Conservation (phyloP, 2,329 filamentous ascomycete species). For the Tolypocladium ovalisporum region DNA sequence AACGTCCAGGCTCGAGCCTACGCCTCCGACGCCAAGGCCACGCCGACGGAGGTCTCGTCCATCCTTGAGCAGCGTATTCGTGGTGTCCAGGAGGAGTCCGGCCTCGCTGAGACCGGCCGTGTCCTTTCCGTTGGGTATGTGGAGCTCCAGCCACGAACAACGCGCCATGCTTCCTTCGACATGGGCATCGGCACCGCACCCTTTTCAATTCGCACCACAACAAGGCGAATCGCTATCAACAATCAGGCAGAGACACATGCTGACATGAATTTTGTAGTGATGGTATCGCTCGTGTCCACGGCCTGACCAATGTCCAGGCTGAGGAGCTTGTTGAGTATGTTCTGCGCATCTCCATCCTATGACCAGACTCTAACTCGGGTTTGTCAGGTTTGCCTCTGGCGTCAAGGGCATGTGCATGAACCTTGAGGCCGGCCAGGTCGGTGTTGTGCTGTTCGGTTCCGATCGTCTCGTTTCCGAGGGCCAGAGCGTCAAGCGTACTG, state of each 20-base stretch:
- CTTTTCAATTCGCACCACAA: neutral
- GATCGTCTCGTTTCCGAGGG: constrained; percentile 99
- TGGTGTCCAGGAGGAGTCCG: constrained; percentile 93
- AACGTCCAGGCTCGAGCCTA: constrained; percentile 68
- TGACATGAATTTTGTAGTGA: constrained; percentile 55
- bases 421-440: constrained; percentile 99
- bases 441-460: constrained; percentile 99
- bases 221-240: neutral
- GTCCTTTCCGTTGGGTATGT: constrained; percentile 98
- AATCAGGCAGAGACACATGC: constrained; percentile 5
- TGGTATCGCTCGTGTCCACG: constrained; percentile 99
- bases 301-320: constrained; percentile 99
- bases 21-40: constrained; percentile 85
- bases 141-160: constrained; percentile 11
- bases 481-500: constrained; percentile 99
- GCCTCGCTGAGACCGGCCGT: constrained; percentile 95
- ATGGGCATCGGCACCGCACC: neutral
- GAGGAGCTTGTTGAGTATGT: constrained; percentile 99
- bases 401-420: constrained; percentile 99
- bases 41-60: constrained; percentile 96
- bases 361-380: constrained; percentile 8
- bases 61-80: constrained; percentile 99
- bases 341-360: constrained; percentile 2
- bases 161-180: neutral
- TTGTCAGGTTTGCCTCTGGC: constrained; percentile 87